Evolutionary conservation across 2,329 filamentous ascomycete species (phyloP), one percentile per base, ranked within the genome.

Genomic region (Sarocladium brachiariae): DNA sequence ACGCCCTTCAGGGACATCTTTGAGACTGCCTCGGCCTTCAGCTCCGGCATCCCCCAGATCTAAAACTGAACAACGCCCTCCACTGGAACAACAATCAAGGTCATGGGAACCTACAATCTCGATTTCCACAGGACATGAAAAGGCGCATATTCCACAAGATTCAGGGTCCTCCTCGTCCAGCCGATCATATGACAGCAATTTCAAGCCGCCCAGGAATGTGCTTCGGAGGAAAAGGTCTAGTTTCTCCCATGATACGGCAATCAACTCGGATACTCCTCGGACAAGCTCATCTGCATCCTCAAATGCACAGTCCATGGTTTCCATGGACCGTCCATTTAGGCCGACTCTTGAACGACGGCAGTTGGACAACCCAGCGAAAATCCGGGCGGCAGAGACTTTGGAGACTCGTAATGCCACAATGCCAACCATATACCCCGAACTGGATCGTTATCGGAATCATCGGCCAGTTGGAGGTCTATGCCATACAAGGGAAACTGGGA

Each of bases 381-480:
- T 71, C n/a, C 66, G 66, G 35, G 52, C 66, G 9, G 65, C 69
- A 8, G 72, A 74, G 34, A 62, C 62, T n/a, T 54, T 69, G 19
- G 74, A 77, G 35, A 57, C 69, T 30, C 63, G 65, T 30, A 69
- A 64, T 37, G 59, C 65, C 0, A 60, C 31, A 38, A 24, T 10
- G n/a, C 69, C 74, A 34, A 71, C 70, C 11, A 73, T 78, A 50
- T 80, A 78, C 55, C 81, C 81, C 2, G 81, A 84, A 56, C 63
- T 84, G 16, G 81, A 84, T 60, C 73, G 81, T 27, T 84, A 84
- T 59, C 71, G 78, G 55, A 68, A 74, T 50, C 61, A 73, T 47
- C 65, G 70, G 48, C 67, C 68, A 4, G 69, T 68, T 1, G 59
- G 19, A 13, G 27, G 19, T 6, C 30, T 61, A 11, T 58, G 60